phyloP scores from a whole-genome alignment of 2,329 filamentous ascomycete species.

The Arthrinium phaeospermum region DNA sequence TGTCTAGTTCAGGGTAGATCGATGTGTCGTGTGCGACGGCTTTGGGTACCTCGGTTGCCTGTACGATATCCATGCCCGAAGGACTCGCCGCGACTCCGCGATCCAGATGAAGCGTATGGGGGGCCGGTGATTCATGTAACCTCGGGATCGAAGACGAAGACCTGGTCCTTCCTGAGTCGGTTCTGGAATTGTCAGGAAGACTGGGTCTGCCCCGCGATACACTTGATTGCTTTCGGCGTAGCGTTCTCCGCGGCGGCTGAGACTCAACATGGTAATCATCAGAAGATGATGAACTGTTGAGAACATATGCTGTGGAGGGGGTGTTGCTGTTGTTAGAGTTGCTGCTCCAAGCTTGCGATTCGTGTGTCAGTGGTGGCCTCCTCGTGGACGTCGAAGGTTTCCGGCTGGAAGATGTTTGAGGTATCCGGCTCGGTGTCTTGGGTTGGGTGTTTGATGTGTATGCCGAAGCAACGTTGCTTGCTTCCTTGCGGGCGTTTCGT shows the following conservation, averaged over 20 bases:
- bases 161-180: slow-evolving; percentile 44
- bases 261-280: slow-evolving; percentile 38
- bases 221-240: slow-evolving; percentile 57
- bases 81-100: slow-evolving; percentile 50
- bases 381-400: slow-evolving; percentile 27
- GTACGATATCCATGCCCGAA: slow-evolving; percentile 48
- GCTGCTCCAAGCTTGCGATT: slow-evolving; percentile 48
- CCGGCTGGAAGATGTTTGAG: slow-evolving; percentile 41
- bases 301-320: slow-evolving; percentile 38
- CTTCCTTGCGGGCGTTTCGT: slow-evolving; percentile 35
- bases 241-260: slow-evolving; percentile 47
- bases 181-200: slow-evolving; percentile 41
- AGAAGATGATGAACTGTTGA: neutral
- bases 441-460: slow-evolving; percentile 31
- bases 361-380: slow-evolving; percentile 46
- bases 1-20: slow-evolving; percentile 66
- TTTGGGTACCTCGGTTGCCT: slow-evolving; percentile 48
- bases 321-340: slow-evolving; percentile 42
- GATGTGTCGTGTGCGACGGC: slow-evolving; percentile 48
- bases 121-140: slow-evolving; percentile 44
- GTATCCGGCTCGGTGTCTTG: slow-evolving; percentile 43
- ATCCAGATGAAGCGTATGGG: slow-evolving; percentile 45
- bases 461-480: slow-evolving; percentile 29
- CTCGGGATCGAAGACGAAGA: slow-evolving; percentile 51
- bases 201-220: slow-evolving; percentile 46